Evolutionary conservation across 257 asterid species (phyloP).

Genomic region (Ilex asprella): DNA sequence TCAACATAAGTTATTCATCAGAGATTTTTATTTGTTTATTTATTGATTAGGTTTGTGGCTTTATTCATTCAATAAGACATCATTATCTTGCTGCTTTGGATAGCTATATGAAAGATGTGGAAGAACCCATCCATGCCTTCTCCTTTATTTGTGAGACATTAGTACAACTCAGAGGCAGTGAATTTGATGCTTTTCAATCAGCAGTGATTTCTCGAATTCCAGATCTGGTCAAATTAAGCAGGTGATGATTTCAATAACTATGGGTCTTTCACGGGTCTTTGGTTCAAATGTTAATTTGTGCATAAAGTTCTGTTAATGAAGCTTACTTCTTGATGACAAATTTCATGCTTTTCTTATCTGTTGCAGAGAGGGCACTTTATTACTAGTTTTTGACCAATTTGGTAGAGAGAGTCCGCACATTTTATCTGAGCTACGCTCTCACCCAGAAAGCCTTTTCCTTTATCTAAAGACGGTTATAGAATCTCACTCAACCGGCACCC

Average conservation of each 20-base stretch:
- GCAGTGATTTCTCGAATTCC: constrained; percentile 69
- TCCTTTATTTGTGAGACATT: constrained; percentile 63
- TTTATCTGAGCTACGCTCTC: constrained; percentile 59
- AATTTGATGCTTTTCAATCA: constrained; percentile 55
- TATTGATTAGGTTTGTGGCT: constrained; percentile 64
- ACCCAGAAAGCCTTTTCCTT: constrained; percentile 84
- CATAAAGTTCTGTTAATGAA: not conserved
- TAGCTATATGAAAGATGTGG: constrained; percentile 62
- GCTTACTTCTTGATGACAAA: constrained; percentile 1
- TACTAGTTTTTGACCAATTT: constrained; percentile 55
- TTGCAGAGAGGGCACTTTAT: constrained; percentile 75
- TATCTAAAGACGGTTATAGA: constrained; percentile 81
- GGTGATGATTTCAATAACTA: constrained; percentile 31
- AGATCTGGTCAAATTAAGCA: constrained; percentile 65
- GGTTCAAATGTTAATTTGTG: not conserved
- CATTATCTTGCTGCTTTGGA: constrained; percentile 71
- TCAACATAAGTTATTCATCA: not conserved
- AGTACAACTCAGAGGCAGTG: constrained; percentile 31
- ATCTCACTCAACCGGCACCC: constrained; percentile 65
- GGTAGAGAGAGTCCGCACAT: constrained; percentile 43
- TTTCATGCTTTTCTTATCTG: not conserved
- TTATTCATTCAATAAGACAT: constrained; percentile 60
- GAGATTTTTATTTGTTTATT: constrained; percentile 2
- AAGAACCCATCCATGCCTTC: constrained; percentile 73
- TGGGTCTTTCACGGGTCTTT: not conserved